Conservation (phyloP, 2,329 filamentous ascomycete genomes). For the Hortaea sp. region DNA sequence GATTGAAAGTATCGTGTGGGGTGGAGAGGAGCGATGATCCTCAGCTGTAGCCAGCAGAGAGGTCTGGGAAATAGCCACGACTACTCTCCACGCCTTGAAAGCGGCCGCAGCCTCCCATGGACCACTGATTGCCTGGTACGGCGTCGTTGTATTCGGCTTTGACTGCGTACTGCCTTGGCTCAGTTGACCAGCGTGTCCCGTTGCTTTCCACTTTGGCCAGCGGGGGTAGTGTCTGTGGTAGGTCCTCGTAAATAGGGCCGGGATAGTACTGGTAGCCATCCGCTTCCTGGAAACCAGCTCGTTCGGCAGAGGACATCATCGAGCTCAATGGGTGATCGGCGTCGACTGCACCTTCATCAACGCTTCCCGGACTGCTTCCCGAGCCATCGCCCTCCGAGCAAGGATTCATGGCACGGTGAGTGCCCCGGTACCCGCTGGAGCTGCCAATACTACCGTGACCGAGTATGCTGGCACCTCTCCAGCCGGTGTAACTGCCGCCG, state of each 20-base stretch:
- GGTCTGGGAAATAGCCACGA: conserved; percentile 37
- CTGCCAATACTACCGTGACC: conserved; percentile 9
- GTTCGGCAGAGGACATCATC: conserved; percentile 32
- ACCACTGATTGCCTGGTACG: conserved; percentile 24
- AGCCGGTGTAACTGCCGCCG: conserved; percentile 18
- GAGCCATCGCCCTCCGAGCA: conserved; percentile 23
- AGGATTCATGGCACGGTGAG: conserved; percentile 15
- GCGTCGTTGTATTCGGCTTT: conserved; percentile 34
- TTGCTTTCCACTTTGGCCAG: conserved; percentile 22
- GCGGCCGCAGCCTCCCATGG: conserved; percentile 29
- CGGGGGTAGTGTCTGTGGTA: conserved; percentile 20
- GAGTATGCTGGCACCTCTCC: conserved; percentile 10
- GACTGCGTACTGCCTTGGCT: conserved; percentile 26
- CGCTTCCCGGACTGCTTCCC: conserved; percentile 32
- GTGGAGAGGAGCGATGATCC: not conserved
- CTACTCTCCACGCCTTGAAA: conserved; percentile 39
- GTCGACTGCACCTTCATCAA: conserved; percentile 22
- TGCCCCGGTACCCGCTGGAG: conserved; percentile 17
- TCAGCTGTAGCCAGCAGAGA: conserved; percentile 11
- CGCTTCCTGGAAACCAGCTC: conserved; percentile 31
- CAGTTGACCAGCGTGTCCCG: conserved; percentile 14
- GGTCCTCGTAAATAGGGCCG: conserved; percentile 32
- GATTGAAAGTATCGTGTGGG: not conserved
- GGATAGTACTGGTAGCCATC: conserved; percentile 40
- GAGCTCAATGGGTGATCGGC: conserved; percentile 25